These are phyloP conservation scores for Syncephalastrum racemosum DNA, from an alignment of 371 early-diverging fungal genomes.

Conservation along the genomic window DNA sequence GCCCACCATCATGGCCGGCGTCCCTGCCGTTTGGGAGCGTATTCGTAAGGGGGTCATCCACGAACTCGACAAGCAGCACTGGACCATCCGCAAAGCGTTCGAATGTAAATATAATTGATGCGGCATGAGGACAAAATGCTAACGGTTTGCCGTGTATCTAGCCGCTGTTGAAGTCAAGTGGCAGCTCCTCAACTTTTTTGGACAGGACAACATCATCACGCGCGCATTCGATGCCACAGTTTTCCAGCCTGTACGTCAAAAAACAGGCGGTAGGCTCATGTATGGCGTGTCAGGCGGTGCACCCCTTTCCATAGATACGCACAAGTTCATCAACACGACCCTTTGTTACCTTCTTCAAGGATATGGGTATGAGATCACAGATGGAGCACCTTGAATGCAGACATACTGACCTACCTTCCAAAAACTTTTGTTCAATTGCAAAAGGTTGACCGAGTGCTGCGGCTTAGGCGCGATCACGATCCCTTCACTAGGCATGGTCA, in stretches of 20 bases:
- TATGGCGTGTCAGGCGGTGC: conserved; percentile 93
- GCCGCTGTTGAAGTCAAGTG: conserved; percentile 73
- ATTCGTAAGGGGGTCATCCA: conserved; percentile 78
- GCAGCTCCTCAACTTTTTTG: conserved; percentile 56
- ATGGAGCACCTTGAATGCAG: neutral
- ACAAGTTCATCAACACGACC: conserved; percentile 78
- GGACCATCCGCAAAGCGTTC: conserved; percentile 56
- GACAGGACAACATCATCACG: conserved; percentile 62
- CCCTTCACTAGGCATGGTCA: conserved; percentile 40
- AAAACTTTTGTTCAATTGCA: neutral
- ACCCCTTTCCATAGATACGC: conserved; percentile 83
- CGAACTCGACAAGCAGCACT: conserved; percentile 64
- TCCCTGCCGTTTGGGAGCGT: conserved; percentile 89
- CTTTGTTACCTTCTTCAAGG: conserved; percentile 80
- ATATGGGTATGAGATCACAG: conserved; percentile 52
- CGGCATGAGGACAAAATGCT: neutral
- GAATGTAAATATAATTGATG: conserved; percentile 20
- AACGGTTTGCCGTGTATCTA: neutral
- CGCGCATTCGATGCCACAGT: conserved; percentile 71
- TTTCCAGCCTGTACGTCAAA: conserved; percentile 75
- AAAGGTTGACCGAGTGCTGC: conserved; percentile 55
- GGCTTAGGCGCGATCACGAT: conserved; percentile 55
- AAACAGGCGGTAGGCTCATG: conserved; percentile 87
- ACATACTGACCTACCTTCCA: neutral
- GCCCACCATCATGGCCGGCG: conserved; percentile 92